These are phyloP conservation scores for Adenanthera pavonina DNA, from an alignment of 306 rosid genomes.

Conservation along the genomic window DNA sequence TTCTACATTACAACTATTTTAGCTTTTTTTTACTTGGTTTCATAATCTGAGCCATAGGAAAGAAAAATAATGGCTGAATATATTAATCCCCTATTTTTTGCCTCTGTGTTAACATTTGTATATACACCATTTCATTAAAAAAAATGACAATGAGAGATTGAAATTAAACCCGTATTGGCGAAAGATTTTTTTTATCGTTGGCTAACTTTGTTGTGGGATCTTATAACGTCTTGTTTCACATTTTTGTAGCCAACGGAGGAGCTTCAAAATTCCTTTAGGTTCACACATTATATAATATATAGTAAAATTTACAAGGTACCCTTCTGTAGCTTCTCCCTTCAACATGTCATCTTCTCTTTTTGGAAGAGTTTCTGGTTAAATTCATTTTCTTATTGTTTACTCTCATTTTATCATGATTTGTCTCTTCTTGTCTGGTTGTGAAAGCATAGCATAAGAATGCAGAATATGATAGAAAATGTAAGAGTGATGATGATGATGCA, in stretches of 20 bases:
- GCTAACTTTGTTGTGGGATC: constrained; percentile 22
- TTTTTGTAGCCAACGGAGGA: constrained; percentile 74
- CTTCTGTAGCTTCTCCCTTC: constrained; percentile 31
- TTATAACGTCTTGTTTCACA: constrained; percentile 38
- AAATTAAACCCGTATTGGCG: no score
- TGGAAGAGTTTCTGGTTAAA: constrained; percentile 16
- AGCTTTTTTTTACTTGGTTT: no score
- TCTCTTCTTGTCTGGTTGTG: constrained; percentile 10
- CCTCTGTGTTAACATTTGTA: no score
- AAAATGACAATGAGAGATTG: no score
- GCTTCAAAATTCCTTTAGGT: no score
- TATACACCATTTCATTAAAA: no score
- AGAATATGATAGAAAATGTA: constrained; percentile 47
- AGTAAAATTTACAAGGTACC: constrained; percentile 77
- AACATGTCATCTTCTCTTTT: background rate
- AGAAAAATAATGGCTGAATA: no score
- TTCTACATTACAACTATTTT: no score
- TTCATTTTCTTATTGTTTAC: constrained; percentile 1
- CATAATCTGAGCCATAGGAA: no score
- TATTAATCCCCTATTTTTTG: no score
- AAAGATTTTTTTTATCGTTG: no score
- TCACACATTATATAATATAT: no score
- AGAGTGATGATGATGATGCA: constrained; percentile 41
- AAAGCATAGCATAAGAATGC: constrained; percentile 59
- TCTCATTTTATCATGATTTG: constrained; percentile 9